Evolutionary conservation across 345 rosid species (phyloP), one percentile per base, ranked within the genome.

Genomic region (Salix caprea): DNA sequence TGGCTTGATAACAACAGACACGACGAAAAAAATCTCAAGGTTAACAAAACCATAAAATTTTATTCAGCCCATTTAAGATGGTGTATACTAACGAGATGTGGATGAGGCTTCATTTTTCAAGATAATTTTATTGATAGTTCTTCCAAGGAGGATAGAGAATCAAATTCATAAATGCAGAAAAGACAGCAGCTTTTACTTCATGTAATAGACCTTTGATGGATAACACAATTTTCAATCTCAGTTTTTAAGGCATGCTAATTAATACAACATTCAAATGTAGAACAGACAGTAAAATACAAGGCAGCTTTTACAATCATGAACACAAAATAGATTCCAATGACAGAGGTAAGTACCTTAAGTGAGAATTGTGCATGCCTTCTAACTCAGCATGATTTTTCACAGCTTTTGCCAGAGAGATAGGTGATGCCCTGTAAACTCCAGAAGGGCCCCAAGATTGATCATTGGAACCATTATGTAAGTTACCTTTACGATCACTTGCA

Each of bases 291-390:
- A 32, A 71, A 12, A 72, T 2, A 19, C 28, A 67, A 65, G 42
- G 40, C 61, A 23, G 30, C 21, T 48, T 11, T 58, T 30, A 36
- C 24, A 34, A 50, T 65, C 30, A 52, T 3, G 18, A 36, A 65
- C 7, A 65, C 16, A 74, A 21, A 77, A 34, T 34, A 50, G 28
- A 34, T 65, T 72, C 32, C 26, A 36, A 52, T 61, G 36, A 75
- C 34, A 24, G 48, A 40, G 66, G 64, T 42, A 68, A 34, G 61
- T 85, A 93, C 99, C 98, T 91, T 76, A 93, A 87, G 83, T 95
- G 99, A 83, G 90, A 88, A 76, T 89, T 89, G 74, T 74, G 85
- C 99, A 93, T 93, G 78, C 99, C 99, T 81, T 89, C 90, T 81
- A 95, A 80, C 81, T 95, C 99, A 0, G 91, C 86, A 24, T 87